Conservation (phyloP, 108 stramenopile species). For the Discostella pseudostelligera region DNA sequence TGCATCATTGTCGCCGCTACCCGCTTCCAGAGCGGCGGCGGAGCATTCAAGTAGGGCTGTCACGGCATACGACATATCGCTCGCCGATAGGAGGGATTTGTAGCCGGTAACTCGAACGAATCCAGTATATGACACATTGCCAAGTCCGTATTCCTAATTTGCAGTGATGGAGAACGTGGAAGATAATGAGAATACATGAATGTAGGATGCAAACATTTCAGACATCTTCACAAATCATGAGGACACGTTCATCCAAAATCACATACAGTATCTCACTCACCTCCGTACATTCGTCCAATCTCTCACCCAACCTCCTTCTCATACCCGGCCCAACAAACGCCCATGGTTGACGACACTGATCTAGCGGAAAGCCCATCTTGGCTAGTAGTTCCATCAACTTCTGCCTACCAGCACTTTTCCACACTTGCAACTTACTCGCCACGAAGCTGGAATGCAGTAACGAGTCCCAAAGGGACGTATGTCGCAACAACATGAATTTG, state of each 20-base stretch:
- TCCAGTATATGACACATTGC: conserved; percentile 73
- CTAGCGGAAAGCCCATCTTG: conserved; percentile 86
- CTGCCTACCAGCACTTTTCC: conserved; percentile 59
- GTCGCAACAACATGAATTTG: conserved; percentile 79
- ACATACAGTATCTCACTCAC: conserved; percentile 40
- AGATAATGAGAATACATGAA: conserved; percentile 7
- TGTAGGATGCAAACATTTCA: not conserved
- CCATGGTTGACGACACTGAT: conserved; percentile 79
- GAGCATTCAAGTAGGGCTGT: conserved; percentile 80
- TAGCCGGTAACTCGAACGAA: conserved; percentile 86
- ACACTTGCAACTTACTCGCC: conserved; percentile 66
- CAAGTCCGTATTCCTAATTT: conserved; percentile 73
- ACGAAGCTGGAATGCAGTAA: conserved; percentile 77
- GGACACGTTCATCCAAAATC: not conserved
- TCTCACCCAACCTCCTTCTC: conserved; percentile 61
- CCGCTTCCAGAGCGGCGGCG: conserved; percentile 40
- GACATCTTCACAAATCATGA: not conserved
- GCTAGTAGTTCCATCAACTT: conserved; percentile 78
- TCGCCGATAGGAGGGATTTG: conserved; percentile 73
- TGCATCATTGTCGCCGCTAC: conserved; percentile 16
- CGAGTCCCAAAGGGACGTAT: conserved; percentile 75
- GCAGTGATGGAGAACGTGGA: not conserved
- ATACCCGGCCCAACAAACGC: conserved; percentile 74
- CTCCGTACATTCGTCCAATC: conserved; percentile 59
- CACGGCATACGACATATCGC: conserved; percentile 83